Conservation (phyloP, 2,329 filamentous ascomycete genomes). For the Fusarium oligoseptatum region DNA sequence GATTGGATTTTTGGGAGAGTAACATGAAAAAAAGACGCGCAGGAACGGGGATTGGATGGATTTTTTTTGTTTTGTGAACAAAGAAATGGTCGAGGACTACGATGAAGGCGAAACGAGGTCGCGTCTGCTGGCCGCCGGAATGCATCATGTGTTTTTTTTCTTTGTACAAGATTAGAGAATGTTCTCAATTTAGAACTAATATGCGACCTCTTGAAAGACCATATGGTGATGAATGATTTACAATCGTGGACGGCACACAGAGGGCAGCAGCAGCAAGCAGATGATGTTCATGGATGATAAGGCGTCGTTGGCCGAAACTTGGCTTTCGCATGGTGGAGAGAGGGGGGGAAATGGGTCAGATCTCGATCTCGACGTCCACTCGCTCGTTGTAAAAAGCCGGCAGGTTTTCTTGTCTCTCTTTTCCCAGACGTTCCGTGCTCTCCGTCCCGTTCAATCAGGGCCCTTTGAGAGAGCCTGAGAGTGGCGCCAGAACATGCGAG, state of each 20-base stretch:
- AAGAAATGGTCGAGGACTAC: not conserved
- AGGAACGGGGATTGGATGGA: conserved; percentile 3
- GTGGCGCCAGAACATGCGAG: conserved; percentile 14
- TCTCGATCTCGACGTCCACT: conserved; percentile 34
- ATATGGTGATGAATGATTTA: conserved; percentile 1
- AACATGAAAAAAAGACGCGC: not conserved
- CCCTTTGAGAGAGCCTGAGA: conserved; percentile 5
- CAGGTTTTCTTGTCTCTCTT: not conserved
- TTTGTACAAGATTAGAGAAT: not conserved
- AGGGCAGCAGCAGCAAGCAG: not conserved
- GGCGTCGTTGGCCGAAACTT: conserved; percentile 11
- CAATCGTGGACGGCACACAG: not conserved
- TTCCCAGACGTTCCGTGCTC: not conserved
- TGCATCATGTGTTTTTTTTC: not conserved
- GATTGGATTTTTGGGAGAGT: not conserved
- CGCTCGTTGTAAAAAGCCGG: not conserved
- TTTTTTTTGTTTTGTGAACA: conserved; percentile 9
- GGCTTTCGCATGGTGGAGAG: conserved; percentile 15
- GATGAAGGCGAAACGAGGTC: conserved; percentile 25
- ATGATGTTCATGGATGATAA: conserved; percentile 29
- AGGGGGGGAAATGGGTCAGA: conserved; percentile 27
- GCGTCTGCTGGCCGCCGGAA: conserved; percentile 2
- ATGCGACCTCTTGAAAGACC: conserved; percentile 23
- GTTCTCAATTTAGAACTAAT: conserved; percentile 3
- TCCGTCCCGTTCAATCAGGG: conserved; percentile 4